Percentiles rank a stretch among this genome's conserved stretches.
phyloP scores from a whole-genome alignment of 164 flowering plant genomes.

The Nymphaea colorata region DNA sequence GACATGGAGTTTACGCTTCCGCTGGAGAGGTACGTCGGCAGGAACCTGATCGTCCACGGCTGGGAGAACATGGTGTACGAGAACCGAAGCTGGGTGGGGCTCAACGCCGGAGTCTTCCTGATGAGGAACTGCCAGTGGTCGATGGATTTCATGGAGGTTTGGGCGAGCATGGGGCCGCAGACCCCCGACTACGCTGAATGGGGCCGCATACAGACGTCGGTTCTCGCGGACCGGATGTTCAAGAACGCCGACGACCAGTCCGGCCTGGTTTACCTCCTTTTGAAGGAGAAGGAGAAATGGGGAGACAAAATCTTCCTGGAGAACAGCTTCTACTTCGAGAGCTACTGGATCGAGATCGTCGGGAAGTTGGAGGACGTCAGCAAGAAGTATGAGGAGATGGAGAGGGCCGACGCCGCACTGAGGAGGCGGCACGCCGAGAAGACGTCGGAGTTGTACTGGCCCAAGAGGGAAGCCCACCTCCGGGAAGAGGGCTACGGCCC shows the following conservation, averaged over 20 bases:
- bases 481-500: constrained; percentile 29
- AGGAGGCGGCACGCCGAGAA: constrained; percentile 74
- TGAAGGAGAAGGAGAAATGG: constrained; percentile 42
- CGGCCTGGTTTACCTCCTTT: constrained; percentile 53
- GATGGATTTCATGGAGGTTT: constrained; percentile 70
- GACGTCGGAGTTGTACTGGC: constrained; percentile 39
- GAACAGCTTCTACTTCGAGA: constrained; percentile 60
- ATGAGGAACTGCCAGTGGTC: constrained; percentile 98
- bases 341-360: constrained; percentile 74
- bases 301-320: constrained; percentile 60
- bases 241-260: constrained; percentile 85
- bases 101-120: constrained; percentile 88
- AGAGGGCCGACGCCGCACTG: constrained; percentile 22
- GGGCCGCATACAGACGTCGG: constrained; percentile 36
- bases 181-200: constrained; percentile 44
- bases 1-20: constrained; percentile 95
- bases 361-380: constrained; percentile 30
- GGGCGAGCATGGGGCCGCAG: constrained; percentile 89
- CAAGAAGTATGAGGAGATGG: constrained; percentile 32
- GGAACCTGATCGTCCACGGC: constrained; percentile 73
- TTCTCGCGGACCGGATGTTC: constrained; percentile 48
- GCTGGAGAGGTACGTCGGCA: constrained; percentile 37
- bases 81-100: constrained; percentile 57
- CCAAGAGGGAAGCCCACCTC: constrained; percentile 35
- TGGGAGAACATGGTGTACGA: constrained; percentile 48